These are phyloP conservation scores for Sutorius australiensis DNA, from an alignment of 768 basidiomycete genomes.

Conservation along the genomic window DNA sequence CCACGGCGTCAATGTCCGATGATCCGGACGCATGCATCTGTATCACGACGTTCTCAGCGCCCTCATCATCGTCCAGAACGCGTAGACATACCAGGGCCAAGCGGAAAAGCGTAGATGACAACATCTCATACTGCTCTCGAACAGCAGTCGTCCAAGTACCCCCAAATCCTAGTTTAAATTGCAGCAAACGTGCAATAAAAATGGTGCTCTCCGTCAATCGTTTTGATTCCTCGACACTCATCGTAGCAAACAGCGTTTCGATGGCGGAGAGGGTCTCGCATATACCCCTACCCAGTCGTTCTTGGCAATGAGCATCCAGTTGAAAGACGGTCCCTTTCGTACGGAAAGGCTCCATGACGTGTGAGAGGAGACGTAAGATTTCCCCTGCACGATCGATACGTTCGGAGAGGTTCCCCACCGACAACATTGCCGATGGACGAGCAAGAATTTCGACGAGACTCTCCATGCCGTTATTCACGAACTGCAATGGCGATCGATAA, in stretches of 20 bases:
- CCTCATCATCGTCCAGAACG: background rate
- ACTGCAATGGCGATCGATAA: slow-evolving; percentile 36
- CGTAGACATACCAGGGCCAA: slow-evolving; percentile 47
- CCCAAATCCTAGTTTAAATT: slow-evolving; percentile 69
- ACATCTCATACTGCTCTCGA: slow-evolving; percentile 41
- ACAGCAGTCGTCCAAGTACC: slow-evolving; percentile 51
- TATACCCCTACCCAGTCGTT: slow-evolving; percentile 51
- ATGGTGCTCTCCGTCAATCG: slow-evolving; percentile 42
- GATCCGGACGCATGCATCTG: slow-evolving; percentile 56
- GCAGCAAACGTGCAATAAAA: slow-evolving; percentile 62
- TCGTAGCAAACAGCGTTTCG: slow-evolving; percentile 33
- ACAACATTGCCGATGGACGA: slow-evolving; percentile 27
- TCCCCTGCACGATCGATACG: slow-evolving; percentile 58
- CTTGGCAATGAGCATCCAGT: slow-evolving; percentile 43
- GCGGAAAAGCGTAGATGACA: slow-evolving; percentile 45
- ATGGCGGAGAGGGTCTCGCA: slow-evolving; percentile 42
- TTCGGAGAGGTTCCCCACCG: slow-evolving; percentile 32
- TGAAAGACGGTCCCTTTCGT: slow-evolving; percentile 49
- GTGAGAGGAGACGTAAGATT: slow-evolving; percentile 63
- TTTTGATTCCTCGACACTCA: slow-evolving; percentile 20
- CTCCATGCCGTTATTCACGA: slow-evolving; percentile 70
- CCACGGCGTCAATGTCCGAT: slow-evolving; percentile 46
- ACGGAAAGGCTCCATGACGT: slow-evolving; percentile 64
- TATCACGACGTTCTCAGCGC: background rate
- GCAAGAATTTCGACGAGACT: slow-evolving; percentile 56